phyloP scores from a whole-genome alignment of 164 flowering plant species.

The Tinospora cordifolia region DNA sequence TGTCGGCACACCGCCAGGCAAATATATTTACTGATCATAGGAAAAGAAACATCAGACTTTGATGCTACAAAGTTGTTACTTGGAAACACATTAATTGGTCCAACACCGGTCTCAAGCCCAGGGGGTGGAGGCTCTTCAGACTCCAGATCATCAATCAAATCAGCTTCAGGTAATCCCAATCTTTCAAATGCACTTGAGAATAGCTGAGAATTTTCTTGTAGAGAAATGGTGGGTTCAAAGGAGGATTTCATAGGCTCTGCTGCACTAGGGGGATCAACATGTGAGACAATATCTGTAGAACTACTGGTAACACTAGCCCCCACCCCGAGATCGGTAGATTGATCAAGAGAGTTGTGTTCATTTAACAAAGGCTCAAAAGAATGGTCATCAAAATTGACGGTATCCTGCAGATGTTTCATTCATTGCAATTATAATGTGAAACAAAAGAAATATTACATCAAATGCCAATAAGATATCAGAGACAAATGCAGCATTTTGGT shows the following conservation, averaged over 20 bases:
- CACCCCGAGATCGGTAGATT: constrained; percentile 5
- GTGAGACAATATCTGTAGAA: constrained; percentile 15
- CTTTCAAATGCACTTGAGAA: constrained; percentile 36
- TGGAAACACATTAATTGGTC: constrained; percentile 17
- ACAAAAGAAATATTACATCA: neutral
- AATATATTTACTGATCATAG: constrained; percentile 41
- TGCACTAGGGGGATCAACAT: constrained; percentile 17
- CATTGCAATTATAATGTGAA: neutral
- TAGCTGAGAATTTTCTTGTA: constrained; percentile 11
- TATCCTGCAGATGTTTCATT: constrained; percentile 29
- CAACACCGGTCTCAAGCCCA: constrained; percentile 37
- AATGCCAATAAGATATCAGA: too few species aligned
- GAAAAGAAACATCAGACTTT: constrained; percentile 24
- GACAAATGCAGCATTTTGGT: neutral
- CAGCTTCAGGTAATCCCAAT: constrained; percentile 27
- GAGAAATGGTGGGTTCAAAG: constrained; percentile 3
- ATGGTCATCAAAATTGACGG: constrained; percentile 7
- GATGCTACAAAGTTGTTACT: constrained; percentile 27
- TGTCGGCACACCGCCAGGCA: constrained; percentile 60
- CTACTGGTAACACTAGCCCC: constrained; percentile 4
- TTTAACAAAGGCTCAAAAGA: constrained; percentile 8
- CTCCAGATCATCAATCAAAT: constrained; percentile 22
- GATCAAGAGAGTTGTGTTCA: constrained; percentile 16
- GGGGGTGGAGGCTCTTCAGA: constrained; percentile 49
- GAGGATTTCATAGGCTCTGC: constrained; percentile 7